A percentile compares a stretch with the other conserved stretches of the same genome.
Evolutionary conservation across 257 asterid genomes (phyloP).

Genomic region (Jacaranda copaia): DNA sequence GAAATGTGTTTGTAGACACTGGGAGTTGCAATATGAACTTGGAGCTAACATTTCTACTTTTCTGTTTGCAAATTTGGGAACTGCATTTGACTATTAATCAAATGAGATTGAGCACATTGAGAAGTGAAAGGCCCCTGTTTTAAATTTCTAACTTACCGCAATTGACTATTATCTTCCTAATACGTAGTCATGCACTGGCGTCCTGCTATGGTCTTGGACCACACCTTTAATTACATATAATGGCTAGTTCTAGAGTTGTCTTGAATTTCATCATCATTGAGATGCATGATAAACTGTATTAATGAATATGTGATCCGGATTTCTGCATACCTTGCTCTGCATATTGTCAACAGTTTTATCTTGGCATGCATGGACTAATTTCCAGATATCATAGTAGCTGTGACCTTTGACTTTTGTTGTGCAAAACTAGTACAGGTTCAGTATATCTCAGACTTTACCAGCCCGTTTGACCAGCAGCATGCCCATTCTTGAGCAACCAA

Average conservation of each 20-base stretch:
- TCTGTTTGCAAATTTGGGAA: not conserved
- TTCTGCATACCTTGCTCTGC: no score
- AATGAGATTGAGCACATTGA: not conserved
- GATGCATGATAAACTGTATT: not conserved
- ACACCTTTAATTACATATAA: not conserved
- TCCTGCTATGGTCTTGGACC: not conserved
- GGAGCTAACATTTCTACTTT: not conserved
- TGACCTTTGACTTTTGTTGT: not conserved
- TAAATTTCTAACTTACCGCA: not conserved
- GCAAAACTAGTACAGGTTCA: not conserved
- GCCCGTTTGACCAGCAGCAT: not conserved
- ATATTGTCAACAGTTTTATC: not conserved
- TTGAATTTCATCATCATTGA: not conserved
- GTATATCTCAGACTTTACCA: not conserved
- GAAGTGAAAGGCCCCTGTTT: not conserved
- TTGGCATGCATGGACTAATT: slow-evolving; percentile 1
- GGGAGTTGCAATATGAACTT: not conserved
- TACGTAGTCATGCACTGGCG: no score
- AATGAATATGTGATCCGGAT: not conserved
- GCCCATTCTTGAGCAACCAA: not conserved
- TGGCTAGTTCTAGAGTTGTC: not conserved
- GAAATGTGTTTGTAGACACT: not conserved
- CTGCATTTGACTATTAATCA: not conserved
- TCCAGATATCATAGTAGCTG: not conserved
- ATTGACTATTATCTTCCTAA: not conserved